Base-by-base conservation (phyloP, 2,329 filamentous ascomycete species). In the Pyricularia sp. region DNA sequence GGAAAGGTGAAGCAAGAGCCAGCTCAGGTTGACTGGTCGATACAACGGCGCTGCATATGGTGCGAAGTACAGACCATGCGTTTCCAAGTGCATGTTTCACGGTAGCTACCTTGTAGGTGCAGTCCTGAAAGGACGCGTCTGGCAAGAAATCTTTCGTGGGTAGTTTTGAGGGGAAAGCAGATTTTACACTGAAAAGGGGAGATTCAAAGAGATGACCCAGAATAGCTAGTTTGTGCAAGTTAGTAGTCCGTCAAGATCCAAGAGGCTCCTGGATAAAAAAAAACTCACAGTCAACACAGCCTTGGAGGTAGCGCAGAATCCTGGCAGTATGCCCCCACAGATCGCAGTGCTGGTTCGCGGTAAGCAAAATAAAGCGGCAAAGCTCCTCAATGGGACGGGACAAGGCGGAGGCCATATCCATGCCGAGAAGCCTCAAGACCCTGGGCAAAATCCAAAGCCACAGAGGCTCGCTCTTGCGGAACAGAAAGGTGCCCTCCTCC, bases 371-470 rank as follows among this genome's bases (percentile, higher is more conserved):
- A 64, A 83, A 81, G 66, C 79, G 78, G 67, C 88, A 81, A 69
- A 90, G 83, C 3, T 77, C 77, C 72, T 86, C 81, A n/a, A 90
- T 83, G 12, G 83, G 81, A 23, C 79, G 76, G 11, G 80, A 79
- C 14, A 90, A 75, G 20, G 80, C 80, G 42, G 81, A 73, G 70
- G 81, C 87, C 61, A 80, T 77, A 73, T 75, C 74, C 68, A 85
- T 84, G 1, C 87, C 87, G 30, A 90, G 79, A 72, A 90, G 78
- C 70, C 78, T 83, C 72, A 88, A 83, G 63, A 86, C 79, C 75
- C 82, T 86, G 65, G 84, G 90, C 71, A 87, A 84, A 72, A 86
- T 81, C 88, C 88, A 91, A 58, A 85, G 76, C 84, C 90, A 91
- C 61, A 90, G 81, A 4, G 91, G 84, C 70, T 89, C 88, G 58